Base-by-base conservation (phyloP, 2,329 filamentous ascomycete species). In the Penicillium sp. region DNA sequence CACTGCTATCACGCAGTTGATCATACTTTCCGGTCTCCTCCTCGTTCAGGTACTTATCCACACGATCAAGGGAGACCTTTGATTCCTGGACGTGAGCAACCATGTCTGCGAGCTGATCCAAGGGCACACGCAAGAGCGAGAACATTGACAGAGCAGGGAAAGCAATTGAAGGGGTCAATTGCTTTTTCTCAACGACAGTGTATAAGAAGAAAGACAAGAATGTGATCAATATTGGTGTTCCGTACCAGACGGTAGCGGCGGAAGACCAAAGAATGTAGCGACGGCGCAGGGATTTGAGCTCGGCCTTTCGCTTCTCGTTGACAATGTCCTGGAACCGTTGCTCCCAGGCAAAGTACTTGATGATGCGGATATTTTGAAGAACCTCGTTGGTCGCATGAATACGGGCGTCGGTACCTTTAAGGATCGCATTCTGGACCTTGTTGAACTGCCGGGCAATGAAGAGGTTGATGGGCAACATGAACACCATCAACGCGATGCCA, bases 261-360 rank as follows among this genome's bases (percentile, higher is more conserved):
- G 85, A 77, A 12, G 93, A 89, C 93, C 93, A 99, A 36, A 97
- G 79, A 58, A 96, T 85, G 74, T 95, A 99, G 54, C 93, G 85
- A 36, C 83, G 83, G 52, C 91, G 86, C 49, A 99, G 74, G 29
- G 90, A 85, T 63, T 82, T 85, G 47, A 99, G 80, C 71, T 99
- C 94, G 3, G 79, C 79, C 41, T 80, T 79, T 57, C 94, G 85
- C 76, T 96, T 96, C 70, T 96, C 93, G 55, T 95, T 88, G 31
- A 99, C 90, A 49, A 90, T 85, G 21, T 84, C 83, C 52, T 89
- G 84, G 69, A 96, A 99, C 2, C 93, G 88, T 63, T 91, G 85
- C 71, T 99, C 94, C 94, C 94, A 99, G 0, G 94, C 93, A 70
- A 99, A 99, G 73, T 94, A 99, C 70, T 99, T 99, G 82, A 99